phyloP scores from a whole-genome alignment of 768 basidiomycete species.

The Leucosporidium creatinivorum region DNA sequence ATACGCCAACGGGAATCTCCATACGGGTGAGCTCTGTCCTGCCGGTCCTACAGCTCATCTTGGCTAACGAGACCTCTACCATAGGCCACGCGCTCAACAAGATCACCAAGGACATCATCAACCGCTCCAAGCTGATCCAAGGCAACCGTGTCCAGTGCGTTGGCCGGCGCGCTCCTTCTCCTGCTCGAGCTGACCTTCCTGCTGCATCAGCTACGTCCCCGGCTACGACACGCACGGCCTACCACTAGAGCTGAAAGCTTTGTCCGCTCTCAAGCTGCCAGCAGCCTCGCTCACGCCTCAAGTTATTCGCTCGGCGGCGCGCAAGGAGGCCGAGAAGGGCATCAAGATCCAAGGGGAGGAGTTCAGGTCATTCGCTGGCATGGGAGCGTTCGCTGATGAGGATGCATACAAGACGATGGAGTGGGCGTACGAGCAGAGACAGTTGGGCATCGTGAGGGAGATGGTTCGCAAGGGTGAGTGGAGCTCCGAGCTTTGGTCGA shows the following conservation, averaged over 20 bases:
- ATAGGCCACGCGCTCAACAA: conserved; percentile 93
- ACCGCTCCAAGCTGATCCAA: conserved; percentile 70
- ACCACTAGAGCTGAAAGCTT: conserved; percentile 90
- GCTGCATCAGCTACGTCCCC: conserved; percentile 64
- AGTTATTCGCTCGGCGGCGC: conserved; percentile 63
- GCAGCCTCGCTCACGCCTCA: conserved; percentile 52
- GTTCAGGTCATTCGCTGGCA: conserved; percentile 73
- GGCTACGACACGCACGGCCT: conserved; percentile 99
- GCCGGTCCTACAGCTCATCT: not conserved
- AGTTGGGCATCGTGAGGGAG: conserved; percentile 70
- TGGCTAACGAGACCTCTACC: not conserved
- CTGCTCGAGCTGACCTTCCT: not conserved
- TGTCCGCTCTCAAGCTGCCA: conserved; percentile 56
- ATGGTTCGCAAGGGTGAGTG: conserved; percentile 75
- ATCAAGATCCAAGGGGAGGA: conserved; percentile 69
- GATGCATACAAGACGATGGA: conserved; percentile 85
- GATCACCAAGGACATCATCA: conserved; percentile 90
- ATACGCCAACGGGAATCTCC: conserved; percentile 91
- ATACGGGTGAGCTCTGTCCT: conserved; percentile 61
- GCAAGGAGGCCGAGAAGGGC: conserved; percentile 62
- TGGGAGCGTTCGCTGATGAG: conserved; percentile 71
- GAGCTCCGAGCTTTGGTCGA: not conserved
- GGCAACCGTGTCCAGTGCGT: conserved; percentile 66
- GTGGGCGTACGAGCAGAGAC: conserved; percentile 76
- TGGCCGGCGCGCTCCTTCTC: conserved; percentile 44